Base-by-base conservation (phyloP, 345 rosid genomes). In the Rhizophora mangle region DNA sequence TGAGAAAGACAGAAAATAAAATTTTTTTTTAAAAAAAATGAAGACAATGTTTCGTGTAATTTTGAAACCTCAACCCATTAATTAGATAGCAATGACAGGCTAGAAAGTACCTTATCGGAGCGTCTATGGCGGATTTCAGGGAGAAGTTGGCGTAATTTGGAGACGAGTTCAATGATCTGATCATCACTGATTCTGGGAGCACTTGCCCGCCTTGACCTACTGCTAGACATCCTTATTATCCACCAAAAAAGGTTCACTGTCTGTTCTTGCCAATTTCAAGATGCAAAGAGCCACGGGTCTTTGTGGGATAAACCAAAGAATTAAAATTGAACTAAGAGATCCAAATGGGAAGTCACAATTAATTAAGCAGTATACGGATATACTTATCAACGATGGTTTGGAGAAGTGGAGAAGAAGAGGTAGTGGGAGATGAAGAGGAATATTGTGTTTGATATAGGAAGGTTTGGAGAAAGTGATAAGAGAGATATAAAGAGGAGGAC, bases 41-140 rank as follows among this genome's bases (percentile, higher is more conserved):
- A 24, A 24, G 60, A 21, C 60, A 56, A 56, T 27, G 26, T 30
- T 13, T 4, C 59, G 3, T 22, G 11, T 22, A 55, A 55, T 22
- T 26, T 8, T 24, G 60, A 4, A 5, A 24, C 16, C 11, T 2
- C 18, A 24, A 56, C 49, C 15, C 49, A 43, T 43, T 43, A 13
- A 43, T 43, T 43, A 24, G 24, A 24, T 24, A 43, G 16, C 49
- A 56, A 24, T 11, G 60, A 26, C 16, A 21, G 6, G 16, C 6
- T 24, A 39, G 47, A 8, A 32, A 3, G 20, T 83, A 94, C 99
- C 99, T 91, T 87, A 72, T 81, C 84, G 29, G 97, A 85, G 63
- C 90, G 96, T 71, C 90, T 82, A 59, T 84, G 68, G 1, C 93
- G 88, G 78, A 95, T 88, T 86, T 95, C 99, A 2, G 99, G 99